These are phyloP conservation scores for Sarcomyxa edulis DNA, from an alignment of 768 basidiomycete genomes.

Conservation along the genomic window DNA sequence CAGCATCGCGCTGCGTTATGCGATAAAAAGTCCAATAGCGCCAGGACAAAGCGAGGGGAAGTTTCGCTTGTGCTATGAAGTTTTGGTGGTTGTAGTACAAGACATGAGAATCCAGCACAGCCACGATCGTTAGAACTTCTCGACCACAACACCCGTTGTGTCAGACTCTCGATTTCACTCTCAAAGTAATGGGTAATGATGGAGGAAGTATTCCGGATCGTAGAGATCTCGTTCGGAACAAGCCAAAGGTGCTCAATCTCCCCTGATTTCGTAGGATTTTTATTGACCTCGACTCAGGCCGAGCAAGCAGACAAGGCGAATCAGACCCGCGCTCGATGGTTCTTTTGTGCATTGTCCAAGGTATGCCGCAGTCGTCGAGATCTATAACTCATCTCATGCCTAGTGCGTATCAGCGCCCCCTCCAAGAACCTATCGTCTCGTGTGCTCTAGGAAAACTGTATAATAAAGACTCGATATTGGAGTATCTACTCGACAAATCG, in stretches of 20 bases:
- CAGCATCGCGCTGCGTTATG: slow-evolving; percentile 70
- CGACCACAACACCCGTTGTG: too few species aligned
- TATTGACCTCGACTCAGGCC: slow-evolving; percentile 32
- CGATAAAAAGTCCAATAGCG: background rate
- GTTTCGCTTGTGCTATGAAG: too few species aligned
- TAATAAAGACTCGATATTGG: slow-evolving; percentile 92
- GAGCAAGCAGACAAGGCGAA: slow-evolving; percentile 91
- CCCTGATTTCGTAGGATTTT: slow-evolving; percentile 1
- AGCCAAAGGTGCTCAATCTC: slow-evolving; percentile 49
- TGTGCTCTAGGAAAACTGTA: slow-evolving; percentile 93
- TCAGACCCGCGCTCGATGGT: slow-evolving; percentile 82
- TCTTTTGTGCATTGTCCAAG: slow-evolving; percentile 94
- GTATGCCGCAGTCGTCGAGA: slow-evolving; percentile 41
- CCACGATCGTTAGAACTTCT: too few species aligned
- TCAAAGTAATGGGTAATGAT: slow-evolving; percentile 84
- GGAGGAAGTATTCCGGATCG: slow-evolving; percentile 86
- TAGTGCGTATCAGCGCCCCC: slow-evolving; percentile 54
- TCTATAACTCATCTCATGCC: too few species aligned
- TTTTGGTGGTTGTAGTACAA: too few species aligned
- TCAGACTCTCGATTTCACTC: too few species aligned
- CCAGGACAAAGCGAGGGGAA: too few species aligned
- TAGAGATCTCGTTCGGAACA: slow-evolving; percentile 69
- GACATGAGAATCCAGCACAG: too few species aligned
- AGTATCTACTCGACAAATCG: slow-evolving; percentile 79
- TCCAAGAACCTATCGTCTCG: slow-evolving; percentile 86